Evolutionary conservation across 2,329 filamentous ascomycete species (phyloP), one percentile per base, ranked within the genome.

Genomic region (Metarhizium brunneum): DNA sequence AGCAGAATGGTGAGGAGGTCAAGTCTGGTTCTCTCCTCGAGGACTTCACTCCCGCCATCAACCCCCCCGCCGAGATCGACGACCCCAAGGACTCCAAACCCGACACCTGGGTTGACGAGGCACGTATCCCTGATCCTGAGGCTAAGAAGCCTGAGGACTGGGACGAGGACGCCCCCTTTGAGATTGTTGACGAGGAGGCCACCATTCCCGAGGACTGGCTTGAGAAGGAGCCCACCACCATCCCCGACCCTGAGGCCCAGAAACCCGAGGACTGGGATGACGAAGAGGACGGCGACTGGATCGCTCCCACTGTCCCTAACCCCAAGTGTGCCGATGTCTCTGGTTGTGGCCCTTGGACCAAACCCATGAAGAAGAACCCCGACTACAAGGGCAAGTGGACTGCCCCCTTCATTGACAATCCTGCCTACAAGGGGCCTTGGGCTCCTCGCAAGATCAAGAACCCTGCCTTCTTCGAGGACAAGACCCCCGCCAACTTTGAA

Each of bases 211-310:
- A 90, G 64, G 94, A 97, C 76, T 99, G 94, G 94, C 86, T 99
- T 60, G 92, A 91, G 73, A 79, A 91, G 60, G 94, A 97, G 79
- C 83, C 92, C 62, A 76, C 82, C 60, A 88, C 83, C 62, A 79
- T 97, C 59, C 83, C 92, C 56, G 94, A 99, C 77, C 94, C 94
- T 55, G 91, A 96, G 78, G 91, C 92, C 53, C 81, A 89, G 79
- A 99, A 97, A 87, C 94, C 94, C 60, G 92, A 96, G 77, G 94
- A 97, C 72, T 99, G 94, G 94, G 92, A 96, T 76, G 92, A 99
- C 58, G 94, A 99, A 79, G 94, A 99, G 79, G 94, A 99, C 73
- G 94, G 94, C 73, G 94, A 99, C 79, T 99, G 92, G 91, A 74
- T 95, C 63, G 77, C 92, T 53, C 94, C 92, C 57, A 91, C 86